phyloP scores from a whole-genome alignment of 306 rosid genomes.

The Medicago ruthenica region DNA sequence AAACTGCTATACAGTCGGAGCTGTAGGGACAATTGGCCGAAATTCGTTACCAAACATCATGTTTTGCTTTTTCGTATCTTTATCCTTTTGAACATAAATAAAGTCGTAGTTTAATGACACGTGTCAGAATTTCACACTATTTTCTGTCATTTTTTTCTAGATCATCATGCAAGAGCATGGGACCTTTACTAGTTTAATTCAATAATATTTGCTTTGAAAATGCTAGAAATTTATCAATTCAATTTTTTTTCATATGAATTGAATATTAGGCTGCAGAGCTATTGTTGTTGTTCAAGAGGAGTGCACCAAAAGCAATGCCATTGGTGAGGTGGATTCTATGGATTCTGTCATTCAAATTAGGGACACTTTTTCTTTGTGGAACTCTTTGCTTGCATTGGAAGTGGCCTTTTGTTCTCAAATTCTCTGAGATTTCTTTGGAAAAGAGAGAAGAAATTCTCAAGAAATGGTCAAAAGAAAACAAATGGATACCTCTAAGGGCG shows the following conservation, averaged over 20 bases:
- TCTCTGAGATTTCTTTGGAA: conserved; percentile 74
- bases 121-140: background rate
- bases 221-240: background rate
- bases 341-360: conserved; percentile 71
- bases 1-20: no score
- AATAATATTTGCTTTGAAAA: background rate
- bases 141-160: background rate
- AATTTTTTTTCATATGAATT: conserved; percentile 19
- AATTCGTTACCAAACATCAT: no score
- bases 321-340: conserved; percentile 55
- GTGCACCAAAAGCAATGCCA: conserved; percentile 48
- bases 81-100: no score
- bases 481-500: conserved; percentile 53
- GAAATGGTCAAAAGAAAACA: conserved; percentile 67
- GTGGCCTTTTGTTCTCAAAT: conserved; percentile 79
- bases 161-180: background rate
- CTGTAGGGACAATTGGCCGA: no score
- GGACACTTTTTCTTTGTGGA: conserved; percentile 78
- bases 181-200: background rate
- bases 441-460: conserved; percentile 73
- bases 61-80: no score
- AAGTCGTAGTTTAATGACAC: background rate
- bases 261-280: conserved; percentile 72
- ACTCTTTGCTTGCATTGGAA: conserved; percentile 57
- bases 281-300: conserved; percentile 53